These are phyloP conservation scores for Zymoseptoria pseudotritici DNA, from an alignment of 2,329 filamentous ascomycete genomes.

Conservation along the genomic window DNA sequence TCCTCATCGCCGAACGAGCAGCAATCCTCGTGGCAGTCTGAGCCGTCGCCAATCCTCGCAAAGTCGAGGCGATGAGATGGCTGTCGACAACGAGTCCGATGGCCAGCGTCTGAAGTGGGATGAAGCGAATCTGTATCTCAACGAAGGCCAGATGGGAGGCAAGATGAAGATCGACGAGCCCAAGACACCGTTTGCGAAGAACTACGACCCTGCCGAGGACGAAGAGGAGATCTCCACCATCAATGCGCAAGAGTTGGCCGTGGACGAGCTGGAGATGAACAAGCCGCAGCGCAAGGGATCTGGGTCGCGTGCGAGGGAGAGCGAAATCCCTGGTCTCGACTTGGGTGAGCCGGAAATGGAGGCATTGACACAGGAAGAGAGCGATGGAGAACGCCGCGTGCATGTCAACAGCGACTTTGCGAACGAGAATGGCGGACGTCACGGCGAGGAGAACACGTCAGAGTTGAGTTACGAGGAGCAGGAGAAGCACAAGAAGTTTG, in stretches of 20 bases:
- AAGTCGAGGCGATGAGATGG: conserved; percentile 6
- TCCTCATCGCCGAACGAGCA: conserved; percentile 75
- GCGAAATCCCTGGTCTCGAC: conserved; percentile 86
- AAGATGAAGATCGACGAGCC: conserved; percentile 99
- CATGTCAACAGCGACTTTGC: conserved; percentile 57
- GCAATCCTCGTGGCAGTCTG: conserved; percentile 56
- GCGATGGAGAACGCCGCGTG: conserved; percentile 63
- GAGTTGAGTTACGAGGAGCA: conserved; percentile 58
- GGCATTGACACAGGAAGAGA: conserved; percentile 24
- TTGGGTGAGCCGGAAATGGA: conserved; percentile 78
- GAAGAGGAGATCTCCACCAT: conserved; percentile 63
- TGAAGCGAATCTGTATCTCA: conserved; percentile 93
- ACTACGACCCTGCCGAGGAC: conserved; percentile 85
- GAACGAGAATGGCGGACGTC: conserved; percentile 41
- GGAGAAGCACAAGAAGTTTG: conserved; percentile 89
- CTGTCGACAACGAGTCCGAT: conserved; percentile 46
- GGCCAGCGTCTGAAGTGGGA: conserved; percentile 91
- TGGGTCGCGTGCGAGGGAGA: conserved; percentile 41
- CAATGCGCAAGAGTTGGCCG: conserved; percentile 63
- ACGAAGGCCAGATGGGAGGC: conserved; percentile 87
- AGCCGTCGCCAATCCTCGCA: conserved; percentile 64
- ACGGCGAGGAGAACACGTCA: conserved; percentile 53
- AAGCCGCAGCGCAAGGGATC: conserved; percentile 32
- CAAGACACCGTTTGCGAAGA: conserved; percentile 91
- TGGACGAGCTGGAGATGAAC: conserved; percentile 58